These are phyloP conservation scores for Naumovozyma baii DNA, from an alignment of 805 yeast species.

Conservation along the genomic window DNA sequence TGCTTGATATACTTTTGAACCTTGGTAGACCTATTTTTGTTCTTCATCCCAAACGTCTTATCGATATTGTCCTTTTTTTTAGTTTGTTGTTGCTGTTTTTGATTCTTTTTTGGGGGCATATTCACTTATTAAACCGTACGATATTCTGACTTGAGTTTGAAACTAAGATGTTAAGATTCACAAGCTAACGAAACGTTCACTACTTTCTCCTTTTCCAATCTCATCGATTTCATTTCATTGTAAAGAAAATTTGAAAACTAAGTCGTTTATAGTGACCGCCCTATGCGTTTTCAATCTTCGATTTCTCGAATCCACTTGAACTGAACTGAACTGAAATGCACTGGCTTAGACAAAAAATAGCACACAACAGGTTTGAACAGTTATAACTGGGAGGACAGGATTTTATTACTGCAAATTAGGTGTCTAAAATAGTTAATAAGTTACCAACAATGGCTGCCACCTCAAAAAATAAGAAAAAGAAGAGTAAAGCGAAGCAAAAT, in stretches of 20 bases:
- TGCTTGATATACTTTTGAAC: conserved; percentile 69
- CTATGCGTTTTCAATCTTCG: background rate
- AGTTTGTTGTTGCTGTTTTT: conserved; percentile 39
- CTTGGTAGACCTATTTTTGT: conserved; percentile 87
- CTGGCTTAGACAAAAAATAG: no score
- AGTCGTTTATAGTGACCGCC: background rate
- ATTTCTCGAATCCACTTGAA: background rate
- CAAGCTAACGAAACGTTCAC: no score
- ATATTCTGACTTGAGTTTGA: no score
- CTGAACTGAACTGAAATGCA: background rate
- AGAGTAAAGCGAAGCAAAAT: conserved; percentile 18
- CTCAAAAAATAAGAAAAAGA: conserved; percentile 23
- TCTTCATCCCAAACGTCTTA: conserved; percentile 91
- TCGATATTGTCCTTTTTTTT: conserved; percentile 68
- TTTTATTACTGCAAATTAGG: no score
- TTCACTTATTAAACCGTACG: no score
- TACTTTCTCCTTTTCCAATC: no score
- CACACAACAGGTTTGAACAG: no score
- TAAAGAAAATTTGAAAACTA: background rate
- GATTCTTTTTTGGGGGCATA: conserved; percentile 75
- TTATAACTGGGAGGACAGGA: no score
- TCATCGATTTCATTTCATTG: background rate
- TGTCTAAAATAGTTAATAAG: no score
- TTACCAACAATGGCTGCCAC: conserved; percentile 22
- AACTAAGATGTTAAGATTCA: no score